Conservation (phyloP, 352 stramenopile species). For the Pythium scleroteichum region DNA sequence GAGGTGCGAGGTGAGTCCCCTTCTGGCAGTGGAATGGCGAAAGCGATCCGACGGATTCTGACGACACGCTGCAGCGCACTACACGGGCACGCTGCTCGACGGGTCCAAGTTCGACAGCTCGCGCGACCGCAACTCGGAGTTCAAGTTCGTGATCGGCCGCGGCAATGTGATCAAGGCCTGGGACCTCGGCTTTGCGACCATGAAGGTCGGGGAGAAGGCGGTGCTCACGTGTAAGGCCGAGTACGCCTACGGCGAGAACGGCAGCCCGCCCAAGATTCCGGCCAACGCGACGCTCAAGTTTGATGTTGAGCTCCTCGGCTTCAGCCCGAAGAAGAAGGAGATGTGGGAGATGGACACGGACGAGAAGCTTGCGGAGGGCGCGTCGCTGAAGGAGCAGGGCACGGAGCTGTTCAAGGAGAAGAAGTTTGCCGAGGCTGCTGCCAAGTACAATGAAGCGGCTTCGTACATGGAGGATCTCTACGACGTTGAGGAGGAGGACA, state of each 20-base stretch:
- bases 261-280: conserved; percentile 94
- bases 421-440: conserved; percentile 85
- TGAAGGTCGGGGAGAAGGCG: conserved; percentile 96
- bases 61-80: conserved; percentile 76
- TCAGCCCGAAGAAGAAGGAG: conserved; percentile 94
- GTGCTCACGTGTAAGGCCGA: conserved; percentile 91
- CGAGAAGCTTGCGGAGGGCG: conserved; percentile 85
- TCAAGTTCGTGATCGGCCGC: conserved; percentile 88
- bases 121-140: conserved; percentile 83
- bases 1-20: conserved; percentile 67
- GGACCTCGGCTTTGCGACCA: conserved; percentile 90
- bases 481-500: conserved; percentile 83
- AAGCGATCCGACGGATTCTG: not conserved
- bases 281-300: conserved; percentile 94
- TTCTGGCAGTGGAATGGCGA: too few species aligned
- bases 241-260: conserved; percentile 92
- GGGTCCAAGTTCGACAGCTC: conserved; percentile 95
- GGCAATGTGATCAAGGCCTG: conserved; percentile 91
- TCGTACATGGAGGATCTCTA: conserved; percentile 89
- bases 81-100: conserved; percentile 94
- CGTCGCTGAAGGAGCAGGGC: conserved; percentile 88
- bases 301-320: conserved; percentile 95
- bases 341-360: conserved; percentile 91
- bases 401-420: conserved; percentile 93
- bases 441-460: conserved; percentile 78